Evolutionary conservation across 2,329 filamentous ascomycete species (phyloP), one percentile per base, ranked within the genome.

Genomic region (Colletotrichum phormii): DNA sequence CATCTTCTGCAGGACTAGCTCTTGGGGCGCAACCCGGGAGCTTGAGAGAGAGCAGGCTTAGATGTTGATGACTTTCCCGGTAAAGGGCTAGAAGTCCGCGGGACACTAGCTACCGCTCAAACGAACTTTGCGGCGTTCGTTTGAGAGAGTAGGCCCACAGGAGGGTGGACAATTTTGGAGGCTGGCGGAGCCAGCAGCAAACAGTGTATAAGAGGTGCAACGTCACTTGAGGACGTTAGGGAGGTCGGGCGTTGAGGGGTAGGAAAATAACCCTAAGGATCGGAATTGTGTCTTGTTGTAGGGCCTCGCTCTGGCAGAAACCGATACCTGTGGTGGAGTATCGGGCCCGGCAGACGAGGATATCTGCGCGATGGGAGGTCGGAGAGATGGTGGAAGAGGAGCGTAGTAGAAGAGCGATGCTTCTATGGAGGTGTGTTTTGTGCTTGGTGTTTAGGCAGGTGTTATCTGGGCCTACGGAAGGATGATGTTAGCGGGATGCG

Each of bases 101-200:
- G 93, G 97, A 95, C 95, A 94, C 95, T 95, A 93, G 95, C 95
- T 97, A 92, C 94, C 91, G 89, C 94, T 91, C 94, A 97, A 95
- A 96, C 94, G 94, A 95, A 95, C 93, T 90, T 93, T 95, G 93
- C 91, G 91, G 92, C 89, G 93, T 94, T 89, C 94, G 95, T 90
- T 91, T 94, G 94, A 95, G 94, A 95, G 93, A 97, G 94, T 95
- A 97, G 95, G 94, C 95, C 94, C 95, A 97, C 93, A 91, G 89
- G 88, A 89, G 84, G 87, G 89, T 88, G 86, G 87, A 85, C 83
- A 84, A 84, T 79, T 78, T 80, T 84, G 84, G 87, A 89, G 90
- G 94, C 93, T 96, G 94, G 95, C 94, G 90, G 90, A 93, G 93
- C 94, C 94, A 95, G 93, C 93, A 91, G 89, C 90, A 94, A 82